These are phyloP conservation scores for Mikania micrantha DNA, from an alignment of 129 eudicot species.

Conservation along the genomic window DNA sequence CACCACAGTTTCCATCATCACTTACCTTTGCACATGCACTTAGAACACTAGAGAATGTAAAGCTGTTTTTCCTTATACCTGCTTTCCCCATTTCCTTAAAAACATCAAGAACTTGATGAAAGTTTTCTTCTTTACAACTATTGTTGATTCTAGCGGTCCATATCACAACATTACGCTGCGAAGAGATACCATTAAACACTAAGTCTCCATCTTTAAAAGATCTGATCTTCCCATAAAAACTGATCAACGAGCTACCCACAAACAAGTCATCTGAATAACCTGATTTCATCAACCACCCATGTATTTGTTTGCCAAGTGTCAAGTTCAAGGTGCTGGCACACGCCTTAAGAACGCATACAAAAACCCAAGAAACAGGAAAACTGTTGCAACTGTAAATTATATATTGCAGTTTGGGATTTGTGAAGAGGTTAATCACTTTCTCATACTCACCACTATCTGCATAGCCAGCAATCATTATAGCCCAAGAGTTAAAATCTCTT, in stretches of 20 bases:
- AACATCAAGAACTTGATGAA: slow-evolving; percentile 33
- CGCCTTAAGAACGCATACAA: slow-evolving; percentile 70
- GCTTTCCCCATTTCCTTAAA: slow-evolving; percentile 64
- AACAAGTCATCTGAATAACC: slow-evolving; percentile 40
- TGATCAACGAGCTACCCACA: slow-evolving; percentile 63
- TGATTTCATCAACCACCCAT: slow-evolving; percentile 54
- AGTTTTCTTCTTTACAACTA: slow-evolving; percentile 38
- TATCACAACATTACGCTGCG: slow-evolving; percentile 38
- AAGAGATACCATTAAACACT: slow-evolving; percentile 39
- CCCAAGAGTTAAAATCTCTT: slow-evolving; percentile 61
- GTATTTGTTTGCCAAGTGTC: slow-evolving; percentile 61
- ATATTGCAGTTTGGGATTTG: slow-evolving; percentile 18
- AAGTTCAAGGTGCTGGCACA: slow-evolving; percentile 38
- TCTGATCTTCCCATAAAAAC: slow-evolving; percentile 55
- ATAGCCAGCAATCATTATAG: slow-evolving; percentile 56
- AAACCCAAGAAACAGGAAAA: slow-evolving; percentile 54
- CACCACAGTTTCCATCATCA: slow-evolving; percentile 57
- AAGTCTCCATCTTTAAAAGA: slow-evolving; percentile 37
- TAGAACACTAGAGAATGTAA: slow-evolving; percentile 68
- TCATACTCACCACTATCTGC: slow-evolving; percentile 35
- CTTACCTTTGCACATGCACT: slow-evolving; percentile 58
- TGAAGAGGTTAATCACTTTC: slow-evolving; percentile 43
- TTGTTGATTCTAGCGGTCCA: slow-evolving; percentile 69
- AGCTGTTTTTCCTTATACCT: slow-evolving; percentile 59
- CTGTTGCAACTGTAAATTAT: not conserved